phyloP scores from a whole-genome alignment of 2,329 filamentous ascomycete species.

The Eutypa lata region DNA sequence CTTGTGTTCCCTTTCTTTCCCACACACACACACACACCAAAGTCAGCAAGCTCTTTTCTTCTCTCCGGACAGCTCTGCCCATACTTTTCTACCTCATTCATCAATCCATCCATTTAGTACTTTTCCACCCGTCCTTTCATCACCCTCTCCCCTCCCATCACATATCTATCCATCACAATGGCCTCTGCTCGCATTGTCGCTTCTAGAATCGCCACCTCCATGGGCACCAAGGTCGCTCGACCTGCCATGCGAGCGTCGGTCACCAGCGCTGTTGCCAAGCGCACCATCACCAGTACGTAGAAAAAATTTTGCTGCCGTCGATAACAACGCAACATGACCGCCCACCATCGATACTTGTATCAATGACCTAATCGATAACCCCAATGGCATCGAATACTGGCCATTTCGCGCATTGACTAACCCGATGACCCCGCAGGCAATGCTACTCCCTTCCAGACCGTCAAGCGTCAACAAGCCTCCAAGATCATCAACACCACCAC shows the following conservation, averaged over 20 bases:
- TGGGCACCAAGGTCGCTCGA: conserved; percentile 75
- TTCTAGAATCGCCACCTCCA: conserved; percentile 73
- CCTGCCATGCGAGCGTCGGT: conserved; percentile 66
- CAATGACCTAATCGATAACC: background rate
- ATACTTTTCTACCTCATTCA: conserved; percentile 20
- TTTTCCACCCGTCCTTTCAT: conserved; percentile 39
- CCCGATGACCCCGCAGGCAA: conserved; percentile 40
- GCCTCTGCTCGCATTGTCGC: conserved; percentile 74
- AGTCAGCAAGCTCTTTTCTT: conserved; percentile 27
- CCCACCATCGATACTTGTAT: background rate
- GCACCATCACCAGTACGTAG: conserved; percentile 70
- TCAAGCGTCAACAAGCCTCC: conserved; percentile 70
- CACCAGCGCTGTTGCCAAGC: conserved; percentile 63
- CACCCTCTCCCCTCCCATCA: conserved; percentile 21
- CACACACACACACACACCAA: conserved; percentile 17
- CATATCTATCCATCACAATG: conserved; percentile 64
- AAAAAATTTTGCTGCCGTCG: conserved; percentile 9
- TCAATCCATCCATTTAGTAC: conserved; percentile 27
- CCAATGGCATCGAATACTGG: conserved; percentile 8
- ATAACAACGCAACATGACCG: conserved; percentile 6
- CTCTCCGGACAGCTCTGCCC: conserved; percentile 17
- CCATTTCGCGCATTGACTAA: conserved; percentile 9
- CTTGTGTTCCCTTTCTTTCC: conserved; percentile 16
- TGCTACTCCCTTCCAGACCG: conserved; percentile 65
- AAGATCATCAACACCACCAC: conserved; percentile 64